Evolutionary conservation across 306 rosid species (phyloP).

Genomic region (Inga leiocalycina): DNA sequence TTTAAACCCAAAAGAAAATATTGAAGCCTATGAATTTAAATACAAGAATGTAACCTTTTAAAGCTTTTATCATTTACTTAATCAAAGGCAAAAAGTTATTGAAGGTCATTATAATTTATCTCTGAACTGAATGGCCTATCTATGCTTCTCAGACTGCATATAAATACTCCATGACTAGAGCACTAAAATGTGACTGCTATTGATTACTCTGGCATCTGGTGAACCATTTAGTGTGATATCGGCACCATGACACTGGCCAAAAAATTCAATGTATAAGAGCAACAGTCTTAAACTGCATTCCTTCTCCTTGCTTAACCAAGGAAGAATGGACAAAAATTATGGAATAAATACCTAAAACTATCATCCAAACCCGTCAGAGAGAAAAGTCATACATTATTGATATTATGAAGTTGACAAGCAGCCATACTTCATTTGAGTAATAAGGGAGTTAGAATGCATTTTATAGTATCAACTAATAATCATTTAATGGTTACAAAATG

Average conservation of each 20-base stretch:
- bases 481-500: neutral
- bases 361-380: neutral
- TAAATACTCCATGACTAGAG: slow-evolving; percentile 8
- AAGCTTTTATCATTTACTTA: neutral
- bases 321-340: neutral
- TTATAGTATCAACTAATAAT: neutral
- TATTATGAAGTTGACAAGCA: neutral
- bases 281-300: slow-evolving; percentile 9
- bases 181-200: slow-evolving; percentile 1
- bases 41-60: neutral
- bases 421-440: neutral
- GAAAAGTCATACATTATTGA: neutral
- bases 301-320: slow-evolving; percentile 12
- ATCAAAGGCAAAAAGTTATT: neutral
- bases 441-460: neutral
- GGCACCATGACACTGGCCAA: slow-evolving; percentile 11
- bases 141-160: slow-evolving; percentile 7
- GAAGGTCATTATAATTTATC: neutral
- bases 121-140: neutral
- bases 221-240: neutral
- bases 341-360: neutral
- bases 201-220: neutral
- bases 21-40: neutral
- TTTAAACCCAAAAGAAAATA: neutral
- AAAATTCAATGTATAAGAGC: neutral